phyloP scores from a whole-genome alignment of 2,329 filamentous ascomycete species.

The Xylaria sp. region DNA sequence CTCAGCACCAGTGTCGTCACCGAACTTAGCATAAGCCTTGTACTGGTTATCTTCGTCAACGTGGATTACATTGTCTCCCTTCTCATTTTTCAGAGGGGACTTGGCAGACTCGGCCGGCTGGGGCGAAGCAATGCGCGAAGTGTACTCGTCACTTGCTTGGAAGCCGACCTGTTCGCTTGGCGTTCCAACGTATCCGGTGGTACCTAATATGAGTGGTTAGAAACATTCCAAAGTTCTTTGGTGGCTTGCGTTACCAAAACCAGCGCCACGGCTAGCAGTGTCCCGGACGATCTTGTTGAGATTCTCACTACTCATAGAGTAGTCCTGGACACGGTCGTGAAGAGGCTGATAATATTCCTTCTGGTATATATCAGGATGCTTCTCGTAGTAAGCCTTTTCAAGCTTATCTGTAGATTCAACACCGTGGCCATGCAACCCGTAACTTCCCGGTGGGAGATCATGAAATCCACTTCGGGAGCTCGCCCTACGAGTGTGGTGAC shows the following conservation, averaged over 20 bases:
- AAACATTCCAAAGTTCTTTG: conserved; percentile 40
- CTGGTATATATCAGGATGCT: conserved; percentile 81
- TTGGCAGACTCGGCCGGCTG: conserved; percentile 50
- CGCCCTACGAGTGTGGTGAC: conserved; percentile 71
- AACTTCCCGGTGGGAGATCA: conserved; percentile 81
- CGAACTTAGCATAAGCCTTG: conserved; percentile 51
- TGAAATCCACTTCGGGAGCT: conserved; percentile 71
- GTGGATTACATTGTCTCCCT: conserved; percentile 72
- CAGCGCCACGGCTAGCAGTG: conserved; percentile 62
- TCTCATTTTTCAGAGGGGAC: conserved; percentile 42
- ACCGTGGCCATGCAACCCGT: conserved; percentile 90
- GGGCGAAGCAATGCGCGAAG: conserved; percentile 76
- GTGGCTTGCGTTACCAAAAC: conserved; percentile 53
- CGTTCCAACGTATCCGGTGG: conserved; percentile 69
- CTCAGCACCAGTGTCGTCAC: conserved; percentile 54
- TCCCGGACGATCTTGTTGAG: conserved; percentile 87
- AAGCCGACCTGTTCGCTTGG: conserved; percentile 92
- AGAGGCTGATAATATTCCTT: conserved; percentile 70
- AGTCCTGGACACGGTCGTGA: conserved; percentile 68
- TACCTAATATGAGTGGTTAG: conserved; percentile 58
- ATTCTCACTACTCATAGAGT: conserved; percentile 86
- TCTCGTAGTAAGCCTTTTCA: conserved; percentile 90
- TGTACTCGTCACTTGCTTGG: conserved; percentile 83
- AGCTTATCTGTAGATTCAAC: conserved; percentile 78
- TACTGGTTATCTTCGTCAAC: conserved; percentile 69